Percentiles rank a stretch among this genome's conserved stretches.
phyloP scores from a whole-genome alignment of 2,329 filamentous ascomycete genomes.

The Aspergillus quadrilineatus region DNA sequence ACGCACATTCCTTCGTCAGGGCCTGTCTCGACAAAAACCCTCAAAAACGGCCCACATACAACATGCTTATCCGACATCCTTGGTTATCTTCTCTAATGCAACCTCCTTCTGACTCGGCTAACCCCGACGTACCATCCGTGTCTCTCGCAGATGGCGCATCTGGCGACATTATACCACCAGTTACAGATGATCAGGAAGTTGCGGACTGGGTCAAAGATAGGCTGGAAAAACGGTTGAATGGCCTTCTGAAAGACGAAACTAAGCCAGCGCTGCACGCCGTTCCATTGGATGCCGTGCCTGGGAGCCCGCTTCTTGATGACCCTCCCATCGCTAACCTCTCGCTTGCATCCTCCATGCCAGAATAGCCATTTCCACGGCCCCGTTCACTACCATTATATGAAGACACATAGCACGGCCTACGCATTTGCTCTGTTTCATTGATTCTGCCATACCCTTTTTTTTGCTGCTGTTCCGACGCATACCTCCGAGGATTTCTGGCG shows the following conservation, averaged over 20 bases:
- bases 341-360: not conserved
- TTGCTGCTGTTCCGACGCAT: not conserved
- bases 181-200: slow-evolving; percentile 74
- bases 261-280: slow-evolving; percentile 87
- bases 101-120: slow-evolving; percentile 69
- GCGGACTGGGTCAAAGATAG: slow-evolving; percentile 78
- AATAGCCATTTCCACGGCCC: not conserved
- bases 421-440: not conserved
- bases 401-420: slow-evolving; percentile 9
- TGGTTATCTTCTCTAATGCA: slow-evolving; percentile 79
- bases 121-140: slow-evolving; percentile 35
- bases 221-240: slow-evolving; percentile 65
- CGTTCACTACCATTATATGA: not conserved
- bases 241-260: slow-evolving; percentile 53
- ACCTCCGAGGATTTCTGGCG: slow-evolving; percentile 12
- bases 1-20: slow-evolving; percentile 80
- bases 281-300: slow-evolving; percentile 69
- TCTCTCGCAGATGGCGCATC: slow-evolving; percentile 33
- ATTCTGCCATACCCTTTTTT: slow-evolving; percentile 7
- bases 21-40: slow-evolving; percentile 92
- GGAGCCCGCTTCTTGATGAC: slow-evolving; percentile 37
- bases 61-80: slow-evolving; percentile 81
- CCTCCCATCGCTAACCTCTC: slow-evolving; percentile 15
- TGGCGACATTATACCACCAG: slow-evolving; percentile 34
- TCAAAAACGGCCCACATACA: slow-evolving; percentile 88